Base-by-base conservation (phyloP, 352 stramenopile species). In the Phytophthora palmivora region DNA sequence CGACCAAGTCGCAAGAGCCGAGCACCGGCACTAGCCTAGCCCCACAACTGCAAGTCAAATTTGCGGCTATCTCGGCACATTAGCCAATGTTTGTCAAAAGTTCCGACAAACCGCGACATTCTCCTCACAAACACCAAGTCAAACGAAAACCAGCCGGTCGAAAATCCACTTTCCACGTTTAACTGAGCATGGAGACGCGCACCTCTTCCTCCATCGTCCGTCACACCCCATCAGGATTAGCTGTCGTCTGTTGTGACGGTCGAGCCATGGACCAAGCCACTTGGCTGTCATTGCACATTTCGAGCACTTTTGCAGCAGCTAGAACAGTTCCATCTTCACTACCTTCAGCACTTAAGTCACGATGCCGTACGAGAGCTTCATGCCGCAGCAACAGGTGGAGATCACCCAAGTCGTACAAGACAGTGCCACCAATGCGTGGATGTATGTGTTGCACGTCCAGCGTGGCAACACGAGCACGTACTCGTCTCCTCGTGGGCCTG, bases 301-400 rank as follows among this genome's bases (percentile, higher is more conserved):
- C 36, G 54, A 67, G 36, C 58, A 57, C 26, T 61, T 28, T 30
- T 49, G 42, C 48, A 64, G 24, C 54, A 56, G n/a, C 38, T 30
- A 52, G n/a, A 9, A 36, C 42, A 2, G 54, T 36, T 49, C 48
- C 54, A 32, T 26, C 32, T 46, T 33, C 46, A 21, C 16, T 47
- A 43, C 41, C 16, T 37, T 18, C 19, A 44, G 24, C 24, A 28
- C 24, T 28, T 28, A 8, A 44, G 22, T 21, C 24, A n/a, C 28
- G 1, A 91, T 91, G 82, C 82, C 82, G 30, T 91, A 91, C 74
- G 80, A 92, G 56, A 92, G 83, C 71, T 90, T 92, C 67, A 75
- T 71, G 54, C 69, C 65, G 22, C 67, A 82, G 32, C 74, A 87
- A 42, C 72, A 84, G 42, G 64, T 90, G 54, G 69, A 73, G 33